phyloP scores from a whole-genome alignment of 2,329 filamentous ascomycete genomes.

The Fusarium armeniacum region DNA sequence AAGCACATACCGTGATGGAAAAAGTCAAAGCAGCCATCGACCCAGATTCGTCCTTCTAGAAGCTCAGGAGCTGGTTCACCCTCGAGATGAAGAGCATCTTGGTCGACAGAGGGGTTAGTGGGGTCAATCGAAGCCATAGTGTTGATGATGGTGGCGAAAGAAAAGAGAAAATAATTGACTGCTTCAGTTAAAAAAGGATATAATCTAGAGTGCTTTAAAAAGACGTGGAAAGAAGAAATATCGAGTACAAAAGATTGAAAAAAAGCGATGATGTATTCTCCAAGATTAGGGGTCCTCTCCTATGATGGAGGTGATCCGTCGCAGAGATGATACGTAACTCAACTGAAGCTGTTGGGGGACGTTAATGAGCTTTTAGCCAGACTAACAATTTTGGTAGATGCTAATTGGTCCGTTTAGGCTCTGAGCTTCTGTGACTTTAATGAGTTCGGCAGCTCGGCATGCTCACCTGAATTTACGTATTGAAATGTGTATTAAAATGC shows the following conservation, averaged over 20 bases:
- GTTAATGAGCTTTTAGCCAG: constrained; percentile 19
- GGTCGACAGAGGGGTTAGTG: constrained; percentile 40
- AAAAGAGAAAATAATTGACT: neutral
- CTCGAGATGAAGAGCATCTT: constrained; percentile 49
- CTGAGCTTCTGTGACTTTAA: constrained; percentile 11
- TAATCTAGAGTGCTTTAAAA: neutral
- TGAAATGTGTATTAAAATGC: neutral
- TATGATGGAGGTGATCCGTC: neutral
- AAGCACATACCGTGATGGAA: constrained; percentile 89
- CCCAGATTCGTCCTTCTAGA: constrained; percentile 86
- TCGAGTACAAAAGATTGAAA: neutral
- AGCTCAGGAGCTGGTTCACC: constrained; percentile 68
- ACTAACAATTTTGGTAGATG: constrained; percentile 35
- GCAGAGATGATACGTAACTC: constrained; percentile 26
- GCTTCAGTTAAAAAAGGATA: neutral
- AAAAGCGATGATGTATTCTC: constrained; percentile 16
- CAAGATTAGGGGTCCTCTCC: constrained; percentile 22
- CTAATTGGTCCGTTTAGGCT: constrained; percentile 34
- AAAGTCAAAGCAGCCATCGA: constrained; percentile 99
- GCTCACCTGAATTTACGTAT: neutral
- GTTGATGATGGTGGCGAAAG: neutral
- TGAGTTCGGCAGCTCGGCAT: constrained; percentile 12
- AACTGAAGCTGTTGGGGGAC: constrained; percentile 29
- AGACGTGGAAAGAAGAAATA: neutral
- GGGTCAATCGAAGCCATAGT: constrained; percentile 45